phyloP scores from a whole-genome alignment of 2,329 filamentous ascomycete genomes.

The Trichophyton equinum region DNA sequence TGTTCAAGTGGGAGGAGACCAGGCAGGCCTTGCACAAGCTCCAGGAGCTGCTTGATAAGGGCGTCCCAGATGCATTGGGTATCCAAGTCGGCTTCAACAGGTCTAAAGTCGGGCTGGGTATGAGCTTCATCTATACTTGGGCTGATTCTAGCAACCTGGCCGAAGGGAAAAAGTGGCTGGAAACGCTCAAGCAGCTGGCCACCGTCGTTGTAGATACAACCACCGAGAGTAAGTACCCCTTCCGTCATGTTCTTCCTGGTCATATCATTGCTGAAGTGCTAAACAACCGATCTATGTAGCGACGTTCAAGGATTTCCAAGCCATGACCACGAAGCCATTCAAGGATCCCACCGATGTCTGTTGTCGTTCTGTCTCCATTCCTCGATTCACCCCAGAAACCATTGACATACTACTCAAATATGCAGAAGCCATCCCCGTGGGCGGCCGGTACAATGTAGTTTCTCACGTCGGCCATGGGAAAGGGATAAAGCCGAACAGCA shows the following conservation, averaged over 20 bases:
- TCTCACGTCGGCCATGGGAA: background rate
- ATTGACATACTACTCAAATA: background rate
- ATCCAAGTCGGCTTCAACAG: background rate
- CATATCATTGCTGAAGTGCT: background rate
- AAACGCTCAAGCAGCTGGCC: background rate
- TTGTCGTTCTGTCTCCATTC: background rate
- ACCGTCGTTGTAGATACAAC: background rate
- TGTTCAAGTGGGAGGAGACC: background rate
- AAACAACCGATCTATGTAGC: background rate
- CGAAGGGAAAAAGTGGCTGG: background rate
- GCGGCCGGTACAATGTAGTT: background rate
- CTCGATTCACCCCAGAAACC: background rate
- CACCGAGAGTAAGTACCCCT: background rate
- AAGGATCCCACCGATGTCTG: background rate
- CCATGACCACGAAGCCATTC: background rate
- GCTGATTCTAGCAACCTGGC: background rate
- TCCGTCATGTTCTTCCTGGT: background rate
- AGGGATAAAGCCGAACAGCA: background rate
- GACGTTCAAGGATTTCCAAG: background rate
- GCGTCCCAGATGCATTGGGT: background rate
- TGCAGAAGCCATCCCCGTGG: background rate
- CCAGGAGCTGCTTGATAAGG: background rate
- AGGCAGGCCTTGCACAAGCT: background rate
- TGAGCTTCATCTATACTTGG: background rate
- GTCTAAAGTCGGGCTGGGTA: background rate